These are phyloP conservation scores for Pisolithus sp. DNA, from an alignment of 768 basidiomycete genomes.

Conservation along the genomic window DNA sequence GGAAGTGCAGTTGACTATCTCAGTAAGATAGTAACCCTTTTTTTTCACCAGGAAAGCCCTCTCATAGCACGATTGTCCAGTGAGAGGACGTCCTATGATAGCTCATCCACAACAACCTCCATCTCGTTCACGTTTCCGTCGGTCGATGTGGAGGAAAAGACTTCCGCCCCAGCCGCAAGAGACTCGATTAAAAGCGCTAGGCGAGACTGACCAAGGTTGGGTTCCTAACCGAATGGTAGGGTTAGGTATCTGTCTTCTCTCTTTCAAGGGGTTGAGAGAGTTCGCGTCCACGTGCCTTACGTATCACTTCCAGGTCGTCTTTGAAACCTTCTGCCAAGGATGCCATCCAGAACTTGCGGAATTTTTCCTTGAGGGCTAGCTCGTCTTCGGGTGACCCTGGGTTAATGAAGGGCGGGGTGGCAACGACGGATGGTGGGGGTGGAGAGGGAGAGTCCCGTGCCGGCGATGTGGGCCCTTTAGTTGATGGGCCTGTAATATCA, in stretches of 20 bases:
- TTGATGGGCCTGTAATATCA: not conserved
- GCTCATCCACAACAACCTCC: conserved; percentile 57
- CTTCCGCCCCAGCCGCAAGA: conserved; percentile 69
- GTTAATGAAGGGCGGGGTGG: conserved; percentile 56
- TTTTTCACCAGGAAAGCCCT: no score
- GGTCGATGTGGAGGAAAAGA: conserved; percentile 45
- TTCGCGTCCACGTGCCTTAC: conserved; percentile 47
- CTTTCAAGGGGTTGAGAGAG: no score
- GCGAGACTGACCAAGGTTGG: conserved; percentile 60
- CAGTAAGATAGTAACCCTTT: no score
- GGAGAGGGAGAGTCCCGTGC: conserved; percentile 24
- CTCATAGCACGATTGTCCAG: not conserved
- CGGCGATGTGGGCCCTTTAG: not conserved
- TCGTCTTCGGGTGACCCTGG: conserved; percentile 38
- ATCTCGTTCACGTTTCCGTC: conserved; percentile 53
- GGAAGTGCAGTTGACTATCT: no score
- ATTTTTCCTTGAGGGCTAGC: conserved; percentile 53
- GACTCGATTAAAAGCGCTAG: conserved; percentile 77
- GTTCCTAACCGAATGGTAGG: conserved; percentile 39
- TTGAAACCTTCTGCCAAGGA: conserved; percentile 76
- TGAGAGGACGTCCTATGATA: conserved; percentile 4
- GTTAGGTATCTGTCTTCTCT: not conserved
- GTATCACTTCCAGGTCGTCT: conserved; percentile 77
- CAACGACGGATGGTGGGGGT: conserved; percentile 3
- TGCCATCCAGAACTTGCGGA: conserved; percentile 84